Evolutionary conservation across 306 rosid species (phyloP), one percentile per base, ranked within the genome.

Genomic region (Begonia fuchsioides): DNA sequence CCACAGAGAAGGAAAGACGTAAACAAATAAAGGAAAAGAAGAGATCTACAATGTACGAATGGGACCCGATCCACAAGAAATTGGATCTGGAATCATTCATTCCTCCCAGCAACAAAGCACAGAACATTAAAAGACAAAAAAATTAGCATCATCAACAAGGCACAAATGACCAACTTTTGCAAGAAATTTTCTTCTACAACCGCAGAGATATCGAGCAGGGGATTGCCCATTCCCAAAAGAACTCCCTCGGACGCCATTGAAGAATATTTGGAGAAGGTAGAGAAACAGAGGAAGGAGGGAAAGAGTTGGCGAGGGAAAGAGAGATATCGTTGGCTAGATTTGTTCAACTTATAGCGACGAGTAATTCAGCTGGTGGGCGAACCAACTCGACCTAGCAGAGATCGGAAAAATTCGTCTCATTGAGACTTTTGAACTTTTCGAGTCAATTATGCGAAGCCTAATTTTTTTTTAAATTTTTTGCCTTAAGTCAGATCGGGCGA

Each of bases 201-300:
- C 17, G 86, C 83, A 3, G 97, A 84, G 45, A 88, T 74, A 57
- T 84, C 97, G 15, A 88, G 95, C 14, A 88, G 82, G 38, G 97
- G 97, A 47, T 88, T 88, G 3, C 97, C 87, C 95, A 88, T 84
- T 1, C 95, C 97, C 65, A 88, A 44, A 18, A 88, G 86, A 55
- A 78, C 52, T 16, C 77, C 77, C 43, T 88, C 86, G 67, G 15
- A 54, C 48, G 63, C 93, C 96, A 88, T 88, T 49, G 58, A 47
- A 46, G 55, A 15, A 14, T 19, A 10, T 38, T 35, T 54, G 10
- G 16, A 40, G 40, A 38, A 18, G 38, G 4, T 47, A 40, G 53
- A 63, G 61, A 13, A 39, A 50, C 2, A 35, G 58, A 53, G 15
- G 6, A 6, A 9, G 9, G 50, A 17, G 56, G 12, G 43, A 51